phyloP scores from a whole-genome alignment of 305 asterid genomes.

The Petunia hybrid region DNA sequence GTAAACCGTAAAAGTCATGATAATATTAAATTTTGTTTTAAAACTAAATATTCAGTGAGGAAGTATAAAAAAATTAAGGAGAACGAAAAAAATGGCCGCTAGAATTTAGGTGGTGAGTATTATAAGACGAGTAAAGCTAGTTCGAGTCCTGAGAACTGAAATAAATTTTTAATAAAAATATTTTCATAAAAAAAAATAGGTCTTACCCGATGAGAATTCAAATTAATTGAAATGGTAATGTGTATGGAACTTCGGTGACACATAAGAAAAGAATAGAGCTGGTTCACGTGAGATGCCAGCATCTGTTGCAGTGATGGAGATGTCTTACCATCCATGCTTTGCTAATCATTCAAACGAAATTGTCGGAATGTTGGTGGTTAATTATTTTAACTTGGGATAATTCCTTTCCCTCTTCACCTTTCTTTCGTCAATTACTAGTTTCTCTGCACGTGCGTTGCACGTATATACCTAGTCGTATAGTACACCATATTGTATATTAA shows the following conservation, averaged over 20 bases:
- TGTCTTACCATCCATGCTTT: constrained; percentile 51
- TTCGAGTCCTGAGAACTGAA: too few species aligned
- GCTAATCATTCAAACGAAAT: constrained; percentile 45
- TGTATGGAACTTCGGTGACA: not conserved
- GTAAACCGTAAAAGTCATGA: too few species aligned
- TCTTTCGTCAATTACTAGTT: not conserved
- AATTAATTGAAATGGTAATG: not conserved
- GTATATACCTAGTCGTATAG: too few species aligned
- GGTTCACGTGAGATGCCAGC: constrained; percentile 52
- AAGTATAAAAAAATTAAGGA: too few species aligned
- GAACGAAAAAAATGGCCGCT: not conserved
- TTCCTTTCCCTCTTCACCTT: constrained; percentile 8
- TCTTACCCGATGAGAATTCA: too few species aligned
- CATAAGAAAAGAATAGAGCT: constrained; percentile 33
- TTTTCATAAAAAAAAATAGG: too few species aligned
- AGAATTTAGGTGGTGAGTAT: not conserved
- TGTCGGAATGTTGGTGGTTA: constrained; percentile 46
- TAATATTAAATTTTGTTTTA: too few species aligned
- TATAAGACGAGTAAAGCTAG: not conserved
- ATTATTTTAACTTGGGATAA: constrained; percentile 13
- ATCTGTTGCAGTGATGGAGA: constrained; percentile 47
- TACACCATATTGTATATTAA: too few species aligned
- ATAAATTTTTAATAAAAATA: too few species aligned
- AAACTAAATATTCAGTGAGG: too few species aligned
- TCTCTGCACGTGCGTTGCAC: too few species aligned